phyloP scores from a whole-genome alignment of 2,329 filamentous ascomycete genomes.

The Pyrenophora tritici-repentis region DNA sequence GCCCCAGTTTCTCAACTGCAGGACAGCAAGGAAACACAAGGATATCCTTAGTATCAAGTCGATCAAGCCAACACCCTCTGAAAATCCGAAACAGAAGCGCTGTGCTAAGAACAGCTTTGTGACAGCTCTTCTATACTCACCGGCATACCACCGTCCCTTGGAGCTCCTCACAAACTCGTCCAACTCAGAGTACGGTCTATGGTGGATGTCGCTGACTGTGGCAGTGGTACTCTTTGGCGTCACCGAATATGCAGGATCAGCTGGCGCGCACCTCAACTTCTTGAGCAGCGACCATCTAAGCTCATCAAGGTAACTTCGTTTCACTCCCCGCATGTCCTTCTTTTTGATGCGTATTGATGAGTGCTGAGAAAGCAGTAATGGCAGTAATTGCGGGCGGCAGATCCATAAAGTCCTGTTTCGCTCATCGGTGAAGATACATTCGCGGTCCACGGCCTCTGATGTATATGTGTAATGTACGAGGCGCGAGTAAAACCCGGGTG shows the following conservation, averaged over 20 bases:
- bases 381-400: slow-evolving; percentile 59
- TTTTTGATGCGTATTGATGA: slow-evolving; percentile 45
- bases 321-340: background rate
- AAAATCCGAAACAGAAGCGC: slow-evolving; percentile 46
- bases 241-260: slow-evolving; percentile 45
- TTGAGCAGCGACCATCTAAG: slow-evolving; percentile 48
- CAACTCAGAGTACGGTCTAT: slow-evolving; percentile 46
- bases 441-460: slow-evolving; percentile 65
- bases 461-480: slow-evolving; percentile 67
- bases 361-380: slow-evolving; percentile 24
- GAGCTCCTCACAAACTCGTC: slow-evolving; percentile 45
- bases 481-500: slow-evolving; percentile 69
- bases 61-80: slow-evolving; percentile 64
- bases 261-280: slow-evolving; percentile 48
- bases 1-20: slow-evolving; percentile 24
- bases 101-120: slow-evolving; percentile 52
- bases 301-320: slow-evolving; percentile 22
- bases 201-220: slow-evolving; percentile 45
- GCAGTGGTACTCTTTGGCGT: slow-evolving; percentile 16
- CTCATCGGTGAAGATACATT: slow-evolving; percentile 56
- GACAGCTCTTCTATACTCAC: slow-evolving; percentile 45
- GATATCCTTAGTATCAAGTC: slow-evolving; percentile 72
- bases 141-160: slow-evolving; percentile 18
- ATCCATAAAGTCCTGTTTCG: slow-evolving; percentile 65
- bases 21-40: slow-evolving; percentile 48